Percentiles rank a stretch among this genome's conserved stretches.
phyloP scores from a whole-genome alignment of 1,284 basidiomycete species.

The Trametes pubescens region DNA sequence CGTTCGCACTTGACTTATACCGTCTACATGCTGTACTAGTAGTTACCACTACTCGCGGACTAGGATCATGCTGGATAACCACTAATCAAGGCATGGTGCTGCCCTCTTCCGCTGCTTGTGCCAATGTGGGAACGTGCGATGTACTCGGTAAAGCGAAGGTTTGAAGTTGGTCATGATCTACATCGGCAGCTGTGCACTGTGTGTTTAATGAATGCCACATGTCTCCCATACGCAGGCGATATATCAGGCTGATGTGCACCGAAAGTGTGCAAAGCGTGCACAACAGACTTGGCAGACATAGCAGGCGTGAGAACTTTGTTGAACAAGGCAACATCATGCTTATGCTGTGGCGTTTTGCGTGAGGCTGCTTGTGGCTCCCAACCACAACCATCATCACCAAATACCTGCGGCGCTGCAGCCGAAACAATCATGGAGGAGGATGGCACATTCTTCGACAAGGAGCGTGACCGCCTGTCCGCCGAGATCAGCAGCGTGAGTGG shows the following conservation, averaged over 20 bases:
- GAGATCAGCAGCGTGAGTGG: constrained; percentile 75
- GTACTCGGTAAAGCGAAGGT: too few relatives aligned
- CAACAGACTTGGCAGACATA: not conserved
- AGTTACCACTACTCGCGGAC: constrained; percentile 35
- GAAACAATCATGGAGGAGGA: constrained; percentile 55
- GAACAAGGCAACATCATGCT: not conserved
- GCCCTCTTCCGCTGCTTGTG: not conserved
- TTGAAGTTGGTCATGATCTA: too few relatives aligned
- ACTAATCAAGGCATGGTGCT: constrained; percentile 21
- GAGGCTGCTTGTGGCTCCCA: not conserved
- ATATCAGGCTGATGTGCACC: too few relatives aligned
- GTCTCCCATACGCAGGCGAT: too few relatives aligned
- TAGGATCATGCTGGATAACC: constrained; percentile 34
- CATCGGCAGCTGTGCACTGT: too few relatives aligned
- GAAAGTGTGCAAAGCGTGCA: too few relatives aligned
- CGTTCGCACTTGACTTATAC: constrained; percentile 34
- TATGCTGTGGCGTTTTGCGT: not conserved
- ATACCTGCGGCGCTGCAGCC: not conserved
- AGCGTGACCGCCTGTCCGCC: constrained; percentile 74
- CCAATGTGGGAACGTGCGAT: not conserved
- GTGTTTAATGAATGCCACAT: too few relatives aligned
- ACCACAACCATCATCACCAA: not conserved
- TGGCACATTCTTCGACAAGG: constrained; percentile 75
- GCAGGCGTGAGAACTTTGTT: not conserved
- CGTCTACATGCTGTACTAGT: constrained; percentile 36